These are phyloP conservation scores for Leptographium radiaticola DNA, from an alignment of 2,329 filamentous ascomycete species.

Conservation along the genomic window DNA sequence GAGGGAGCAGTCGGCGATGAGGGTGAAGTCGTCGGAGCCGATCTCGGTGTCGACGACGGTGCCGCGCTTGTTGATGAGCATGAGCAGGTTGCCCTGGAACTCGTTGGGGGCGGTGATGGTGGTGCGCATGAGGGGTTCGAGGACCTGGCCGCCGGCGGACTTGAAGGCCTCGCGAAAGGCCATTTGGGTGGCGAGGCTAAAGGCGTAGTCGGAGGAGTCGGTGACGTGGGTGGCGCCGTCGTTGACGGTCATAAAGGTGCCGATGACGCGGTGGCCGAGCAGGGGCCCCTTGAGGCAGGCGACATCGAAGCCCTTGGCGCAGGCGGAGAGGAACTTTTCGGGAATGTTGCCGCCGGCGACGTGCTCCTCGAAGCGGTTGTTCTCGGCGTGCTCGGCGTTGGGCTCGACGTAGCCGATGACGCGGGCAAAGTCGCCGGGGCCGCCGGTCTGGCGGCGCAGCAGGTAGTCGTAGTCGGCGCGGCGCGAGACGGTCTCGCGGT, in stretches of 20 bases:
- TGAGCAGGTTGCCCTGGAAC: constrained; percentile 94
- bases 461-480: constrained; percentile 81
- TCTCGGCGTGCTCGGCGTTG: constrained; percentile 29
- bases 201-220: constrained; percentile 92
- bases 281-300: constrained; percentile 79
- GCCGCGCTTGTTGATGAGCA: constrained; percentile 90
- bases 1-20: constrained; percentile 82
- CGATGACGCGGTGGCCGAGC: constrained; percentile 85
- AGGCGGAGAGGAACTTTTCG: constrained; percentile 91
- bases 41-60: constrained; percentile 94
- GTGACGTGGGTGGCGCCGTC: constrained; percentile 96
- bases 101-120: constrained; percentile 91
- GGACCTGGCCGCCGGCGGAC: constrained; percentile 65
- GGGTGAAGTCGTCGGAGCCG: constrained; percentile 83
- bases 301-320: constrained; percentile 83
- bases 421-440: constrained; percentile 88
- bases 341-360: constrained; percentile 83
- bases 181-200: constrained; percentile 88
- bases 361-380: constrained; percentile 73
- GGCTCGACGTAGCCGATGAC: constrained; percentile 90
- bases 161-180: constrained; percentile 92
- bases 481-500: constrained; percentile 81
- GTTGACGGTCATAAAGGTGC: constrained; percentile 80
- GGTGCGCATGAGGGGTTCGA: constrained; percentile 97
- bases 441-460: constrained; percentile 89